Evolutionary conservation across 2,329 filamentous ascomycete genomes (phyloP).

Genomic region (Colletotrichum shisoi): DNA sequence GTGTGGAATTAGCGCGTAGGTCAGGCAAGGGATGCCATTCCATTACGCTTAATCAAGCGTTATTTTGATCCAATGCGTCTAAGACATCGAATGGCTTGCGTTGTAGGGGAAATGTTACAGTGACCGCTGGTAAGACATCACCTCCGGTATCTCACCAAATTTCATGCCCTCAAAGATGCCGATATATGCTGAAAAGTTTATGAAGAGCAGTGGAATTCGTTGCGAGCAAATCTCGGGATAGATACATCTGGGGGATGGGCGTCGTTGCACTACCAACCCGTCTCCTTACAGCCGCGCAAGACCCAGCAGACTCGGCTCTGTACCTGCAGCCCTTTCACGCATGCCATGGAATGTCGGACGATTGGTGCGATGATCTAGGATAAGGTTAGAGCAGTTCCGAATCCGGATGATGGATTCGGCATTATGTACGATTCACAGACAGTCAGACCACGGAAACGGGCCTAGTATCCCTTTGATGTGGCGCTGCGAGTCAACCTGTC

Average conservation of each 20-base stretch:
- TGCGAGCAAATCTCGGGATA: no score
- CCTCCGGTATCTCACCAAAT: not conserved
- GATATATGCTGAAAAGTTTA: not conserved
- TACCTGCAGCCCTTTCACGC: slow-evolving; percentile 2
- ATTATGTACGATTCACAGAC: slow-evolving; percentile 7
- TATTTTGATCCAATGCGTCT: slow-evolving; percentile 3
- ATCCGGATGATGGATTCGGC: slow-evolving; percentile 34
- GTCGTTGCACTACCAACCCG: not conserved
- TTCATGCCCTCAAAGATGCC: not conserved
- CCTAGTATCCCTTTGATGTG: slow-evolving; percentile 11
- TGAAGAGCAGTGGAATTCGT: not conserved
- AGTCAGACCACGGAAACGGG: slow-evolving; percentile 21
- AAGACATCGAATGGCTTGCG: slow-evolving; percentile 9
- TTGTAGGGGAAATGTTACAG: not conserved
- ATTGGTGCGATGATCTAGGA: slow-evolving; percentile 10
- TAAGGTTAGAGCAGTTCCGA: slow-evolving; percentile 17
- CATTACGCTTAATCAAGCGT: not conserved
- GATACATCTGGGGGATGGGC: not conserved
- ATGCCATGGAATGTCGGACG: not conserved
- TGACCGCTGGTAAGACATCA: not conserved
- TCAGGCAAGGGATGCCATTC: not conserved
- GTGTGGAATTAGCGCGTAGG: not conserved
- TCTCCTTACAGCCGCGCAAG: not conserved
- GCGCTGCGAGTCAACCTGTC: slow-evolving; percentile 26
- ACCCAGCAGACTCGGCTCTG: not conserved